Evolutionary conservation across 345 rosid species (phyloP).

Genomic region (Trapa incisa): DNA sequence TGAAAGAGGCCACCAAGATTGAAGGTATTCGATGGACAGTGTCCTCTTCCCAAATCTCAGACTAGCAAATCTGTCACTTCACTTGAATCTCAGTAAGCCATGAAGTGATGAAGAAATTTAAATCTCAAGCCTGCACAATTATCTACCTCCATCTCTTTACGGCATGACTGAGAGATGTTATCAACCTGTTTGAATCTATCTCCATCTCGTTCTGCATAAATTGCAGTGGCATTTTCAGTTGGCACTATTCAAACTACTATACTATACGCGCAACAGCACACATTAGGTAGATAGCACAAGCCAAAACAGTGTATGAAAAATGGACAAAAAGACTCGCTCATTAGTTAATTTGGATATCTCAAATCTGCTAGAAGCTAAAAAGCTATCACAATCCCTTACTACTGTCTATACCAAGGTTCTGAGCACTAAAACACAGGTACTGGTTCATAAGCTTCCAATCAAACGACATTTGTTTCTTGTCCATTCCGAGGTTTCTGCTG

Average conservation of each 20-base stretch:
- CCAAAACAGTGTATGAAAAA: background rate
- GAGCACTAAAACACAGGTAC: constrained; percentile 57
- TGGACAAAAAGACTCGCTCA: background rate
- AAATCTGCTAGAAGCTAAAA: background rate
- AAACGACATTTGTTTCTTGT: constrained; percentile 28
- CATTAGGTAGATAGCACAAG: background rate
- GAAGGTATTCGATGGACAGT: background rate
- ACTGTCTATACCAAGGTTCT: constrained; percentile 41
- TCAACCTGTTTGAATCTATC: background rate
- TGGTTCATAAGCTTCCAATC: constrained; percentile 48
- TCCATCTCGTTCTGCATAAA: background rate
- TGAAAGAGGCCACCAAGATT: background rate
- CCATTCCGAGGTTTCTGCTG: constrained; percentile 5
- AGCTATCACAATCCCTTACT: constrained; percentile 6
- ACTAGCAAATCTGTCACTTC: too few relatives aligned
- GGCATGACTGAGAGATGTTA: too few relatives aligned
- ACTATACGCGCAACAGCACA: background rate
- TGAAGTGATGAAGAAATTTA: background rate
- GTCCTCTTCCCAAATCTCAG: too few relatives aligned
- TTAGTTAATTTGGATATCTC: background rate
- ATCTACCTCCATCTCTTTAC: background rate
- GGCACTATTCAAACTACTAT: background rate
- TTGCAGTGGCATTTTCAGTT: background rate
- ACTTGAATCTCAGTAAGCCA: too few relatives aligned
- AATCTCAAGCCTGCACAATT: background rate